A percentile compares a stretch with the other conserved stretches of the same genome.
These are phyloP conservation scores for Penicillium cinerascens DNA, from an alignment of 495 filamentous ascomycete genomes.

Conservation along the genomic window DNA sequence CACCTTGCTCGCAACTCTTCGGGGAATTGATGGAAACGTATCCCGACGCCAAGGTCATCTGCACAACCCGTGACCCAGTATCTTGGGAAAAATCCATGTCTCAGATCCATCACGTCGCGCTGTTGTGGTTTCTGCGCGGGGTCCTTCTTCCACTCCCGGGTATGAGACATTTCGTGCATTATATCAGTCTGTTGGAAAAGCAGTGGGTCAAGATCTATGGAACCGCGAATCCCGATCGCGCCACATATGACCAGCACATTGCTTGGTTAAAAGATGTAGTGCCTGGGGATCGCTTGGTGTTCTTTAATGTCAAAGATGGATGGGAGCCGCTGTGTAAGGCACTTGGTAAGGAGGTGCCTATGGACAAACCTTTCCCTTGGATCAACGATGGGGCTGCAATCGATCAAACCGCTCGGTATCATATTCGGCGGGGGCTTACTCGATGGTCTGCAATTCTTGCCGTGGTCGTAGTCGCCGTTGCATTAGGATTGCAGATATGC, in stretches of 20 bases:
- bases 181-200: slow-evolving; percentile 7
- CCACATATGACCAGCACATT: slow-evolving; percentile 22
- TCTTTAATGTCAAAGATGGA: slow-evolving; percentile 45
- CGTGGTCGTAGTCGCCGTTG: slow-evolving; percentile 2
- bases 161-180: slow-evolving; percentile 13
- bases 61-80: slow-evolving; percentile 12
- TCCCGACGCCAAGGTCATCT: slow-evolving; percentile 14
- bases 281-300: slow-evolving; percentile 39
- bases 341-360: slow-evolving; percentile 37
- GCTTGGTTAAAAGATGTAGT: slow-evolving; percentile 34
- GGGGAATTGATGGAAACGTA: slow-evolving; percentile 15
- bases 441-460: slow-evolving; percentile 19
- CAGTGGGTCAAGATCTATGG: slow-evolving; percentile 14
- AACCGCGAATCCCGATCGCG: slow-evolving; percentile 1
- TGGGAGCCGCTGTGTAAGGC: slow-evolving; percentile 50
- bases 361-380: slow-evolving; percentile 35
- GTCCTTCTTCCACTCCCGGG: slow-evolving; percentile 11
- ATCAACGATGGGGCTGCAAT: slow-evolving; percentile 30
- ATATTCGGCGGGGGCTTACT: slow-evolving; percentile 16
- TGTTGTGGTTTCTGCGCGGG: slow-evolving; percentile 11
- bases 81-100: slow-evolving; percentile 9
- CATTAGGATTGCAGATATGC: too few relatives aligned
- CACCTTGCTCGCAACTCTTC: slow-evolving; percentile 11
- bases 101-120: slow-evolving; percentile 9
- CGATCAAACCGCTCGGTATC: slow-evolving; percentile 9